Conservation (phyloP, 345 rosid genomes). For the Psidium guajava region DNA sequence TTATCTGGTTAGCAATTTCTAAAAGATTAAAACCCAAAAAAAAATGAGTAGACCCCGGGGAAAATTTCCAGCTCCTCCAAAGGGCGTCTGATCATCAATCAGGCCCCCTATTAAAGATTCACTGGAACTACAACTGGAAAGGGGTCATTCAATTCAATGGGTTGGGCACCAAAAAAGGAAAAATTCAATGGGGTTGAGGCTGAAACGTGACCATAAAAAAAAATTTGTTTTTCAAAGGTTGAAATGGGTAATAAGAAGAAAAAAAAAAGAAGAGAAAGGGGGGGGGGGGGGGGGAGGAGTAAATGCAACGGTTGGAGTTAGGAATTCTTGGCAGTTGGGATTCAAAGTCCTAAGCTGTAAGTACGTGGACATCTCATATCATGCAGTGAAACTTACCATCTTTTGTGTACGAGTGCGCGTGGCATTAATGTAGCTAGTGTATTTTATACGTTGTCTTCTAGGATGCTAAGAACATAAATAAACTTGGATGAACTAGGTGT, state of each 20-base stretch:
- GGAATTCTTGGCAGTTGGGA: neutral
- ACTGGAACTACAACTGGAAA: constrained; percentile 1
- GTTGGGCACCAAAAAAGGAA: neutral
- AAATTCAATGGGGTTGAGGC: neutral
- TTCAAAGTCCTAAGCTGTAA: neutral
- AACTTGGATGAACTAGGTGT: neutral
- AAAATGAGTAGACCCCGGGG: neutral
- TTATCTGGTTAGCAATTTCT: too few species aligned
- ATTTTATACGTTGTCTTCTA: neutral
- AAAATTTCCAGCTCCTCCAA: neutral
- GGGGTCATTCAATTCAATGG: neutral
- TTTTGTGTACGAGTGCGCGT: neutral
- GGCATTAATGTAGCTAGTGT: neutral
- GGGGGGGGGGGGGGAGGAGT: too few species aligned
- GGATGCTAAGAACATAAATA: neutral
- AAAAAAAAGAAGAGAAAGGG: too few species aligned
- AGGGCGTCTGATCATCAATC: neutral
- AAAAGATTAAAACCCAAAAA: neutral
- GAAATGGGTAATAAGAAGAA: neutral
- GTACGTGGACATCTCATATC: neutral
- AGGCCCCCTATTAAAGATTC: constrained; percentile 1
- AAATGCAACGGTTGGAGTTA: neutral
- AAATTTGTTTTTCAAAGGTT: neutral
- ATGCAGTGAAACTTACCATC: neutral
- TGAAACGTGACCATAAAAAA: neutral